Evolutionary conservation across 768 basidiomycete genomes (phyloP).

Genomic region (Trametes sanguinea): DNA sequence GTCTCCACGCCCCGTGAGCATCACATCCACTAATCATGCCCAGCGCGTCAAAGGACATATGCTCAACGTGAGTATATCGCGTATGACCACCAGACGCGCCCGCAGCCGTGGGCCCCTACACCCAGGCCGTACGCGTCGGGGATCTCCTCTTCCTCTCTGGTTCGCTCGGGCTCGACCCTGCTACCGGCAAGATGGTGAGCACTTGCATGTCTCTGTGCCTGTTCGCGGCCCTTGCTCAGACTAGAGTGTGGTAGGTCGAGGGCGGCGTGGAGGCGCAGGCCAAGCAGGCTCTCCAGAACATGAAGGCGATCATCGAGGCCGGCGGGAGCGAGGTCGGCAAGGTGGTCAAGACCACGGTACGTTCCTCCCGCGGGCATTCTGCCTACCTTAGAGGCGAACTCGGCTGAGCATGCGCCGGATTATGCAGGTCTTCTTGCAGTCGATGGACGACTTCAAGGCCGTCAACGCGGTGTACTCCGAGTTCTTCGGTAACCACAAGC

Average conservation of each 20-base stretch:
- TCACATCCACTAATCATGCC: background rate
- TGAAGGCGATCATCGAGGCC: conserved; percentile 80
- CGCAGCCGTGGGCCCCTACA: conserved; percentile 83
- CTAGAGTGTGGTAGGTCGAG: conserved; percentile 27
- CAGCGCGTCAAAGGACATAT: background rate
- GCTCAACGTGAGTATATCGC: background rate
- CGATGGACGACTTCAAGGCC: conserved; percentile 85
- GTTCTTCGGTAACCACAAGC: conserved; percentile 90
- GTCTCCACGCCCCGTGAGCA: conserved; percentile 38
- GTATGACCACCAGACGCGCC: conserved; percentile 60
- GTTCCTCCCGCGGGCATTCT: conserved; percentile 27
- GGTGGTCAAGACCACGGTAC: conserved; percentile 89
- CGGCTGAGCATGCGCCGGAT: background rate
- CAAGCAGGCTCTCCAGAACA: conserved; percentile 82
- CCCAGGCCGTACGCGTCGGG: conserved; percentile 81
- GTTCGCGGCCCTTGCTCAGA: background rate
- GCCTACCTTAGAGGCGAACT: background rate
- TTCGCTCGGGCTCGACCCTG: conserved; percentile 80
- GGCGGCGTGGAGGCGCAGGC: conserved; percentile 83
- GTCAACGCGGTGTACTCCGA: conserved; percentile 82
- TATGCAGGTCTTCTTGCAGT: conserved; percentile 82
- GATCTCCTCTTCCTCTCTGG: conserved; percentile 90
- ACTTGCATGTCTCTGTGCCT: background rate
- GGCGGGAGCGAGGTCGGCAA: conserved; percentile 76
- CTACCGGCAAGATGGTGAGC: conserved; percentile 63